Evolutionary conservation across 1,284 basidiomycete species (phyloP), one percentile per base, ranked within the genome.

Genomic region (Ustilago curta): DNA sequence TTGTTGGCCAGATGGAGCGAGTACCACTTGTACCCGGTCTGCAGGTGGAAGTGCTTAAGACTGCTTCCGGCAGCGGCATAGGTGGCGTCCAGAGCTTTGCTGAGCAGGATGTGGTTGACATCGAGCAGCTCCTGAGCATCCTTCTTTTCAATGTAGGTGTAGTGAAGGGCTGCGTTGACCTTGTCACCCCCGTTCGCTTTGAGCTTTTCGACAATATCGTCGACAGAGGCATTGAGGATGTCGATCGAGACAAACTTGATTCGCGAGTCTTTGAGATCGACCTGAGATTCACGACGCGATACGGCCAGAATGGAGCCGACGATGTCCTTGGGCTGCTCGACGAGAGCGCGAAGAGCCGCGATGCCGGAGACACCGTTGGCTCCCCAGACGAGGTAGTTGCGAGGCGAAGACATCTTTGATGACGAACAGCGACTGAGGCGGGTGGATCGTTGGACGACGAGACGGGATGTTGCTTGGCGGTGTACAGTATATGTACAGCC

Each of bases 1-100:
- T 67, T 67, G 70, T 73, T 59, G 53, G 58, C 65, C 19, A 73
- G 60, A 44, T 73, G 70, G 16, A 73, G 70, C 40, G 65, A 67
- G 40, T 73, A 73, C 70, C 70, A 73, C 43, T 73, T 73, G 70
- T 73, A 73, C 25, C 70, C 65, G n/a, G 70, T 73, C 37, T 73
- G 70, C 48, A 73, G 61, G 39, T 73, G 70, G 57, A 73, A 73
- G 53, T 73, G 70, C 40, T 59, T 59, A 27, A 73, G 61, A 25
- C 49, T 16, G 32, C 53, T 64, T 9, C 65, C 70, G 3, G 70
- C 65, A 1, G 70, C 65, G 25, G 61, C 48, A n/a, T 53, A 57
- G 23, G 70, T 73, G 12, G 64, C 40, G 19, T 73, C 70, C 40
- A 73, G 70, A 1, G 70, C 70, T 45, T 73, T 73, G 56, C 43